Base-by-base conservation (phyloP, 2,329 filamentous ascomycete species). In the Pseudogymnoascus sp. region DNA sequence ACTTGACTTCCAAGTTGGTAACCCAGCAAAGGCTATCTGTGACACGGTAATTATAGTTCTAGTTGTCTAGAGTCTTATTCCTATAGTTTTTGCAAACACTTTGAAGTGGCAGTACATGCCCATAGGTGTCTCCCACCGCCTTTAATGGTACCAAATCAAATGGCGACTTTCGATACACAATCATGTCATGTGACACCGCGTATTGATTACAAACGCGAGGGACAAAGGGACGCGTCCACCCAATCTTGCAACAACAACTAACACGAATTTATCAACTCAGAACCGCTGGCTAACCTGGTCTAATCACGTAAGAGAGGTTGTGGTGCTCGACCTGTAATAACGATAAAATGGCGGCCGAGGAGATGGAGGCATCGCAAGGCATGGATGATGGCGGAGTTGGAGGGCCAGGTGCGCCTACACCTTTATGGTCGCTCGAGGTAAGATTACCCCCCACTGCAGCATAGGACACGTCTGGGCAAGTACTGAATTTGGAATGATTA, bases 341-440 rank as follows among this genome's bases (percentile, higher is more conserved):
- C 25, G 8, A 61, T 39, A 60, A 68, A 9, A 73, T 71, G 70
- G 65, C 69, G 57, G 65, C 66, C 16, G 70, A 73, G 60, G 71
- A 73, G 57, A 61, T 72, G 18, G 82, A 85, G 65, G 83, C 87
- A 65, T 84, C 85, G 37, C 89, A 95, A 66, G 82, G 82, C 62
- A 84, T 86, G 68, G 92, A 94, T 62, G 91, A 96, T 63, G 81
- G 82, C 68, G 83, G 86, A 64, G 82, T 86, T 70, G 86, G 88
- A 61, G 92, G 89, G 9, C 93, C 93, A 62, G 94, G 94, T 66
- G 94, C 94, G n/a, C 94, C 94, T 2, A 96, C 92, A 61, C 92
- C 93, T 54, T 81, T 99, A 28, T 80, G 83, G 57, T 89, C 89
- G 54, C 81, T 99, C 2, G 93, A 97, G 82, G 93, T 95, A 80